phyloP scores from a whole-genome alignment of 2,329 filamentous ascomycete species.

The Ascomycota sp. region DNA sequence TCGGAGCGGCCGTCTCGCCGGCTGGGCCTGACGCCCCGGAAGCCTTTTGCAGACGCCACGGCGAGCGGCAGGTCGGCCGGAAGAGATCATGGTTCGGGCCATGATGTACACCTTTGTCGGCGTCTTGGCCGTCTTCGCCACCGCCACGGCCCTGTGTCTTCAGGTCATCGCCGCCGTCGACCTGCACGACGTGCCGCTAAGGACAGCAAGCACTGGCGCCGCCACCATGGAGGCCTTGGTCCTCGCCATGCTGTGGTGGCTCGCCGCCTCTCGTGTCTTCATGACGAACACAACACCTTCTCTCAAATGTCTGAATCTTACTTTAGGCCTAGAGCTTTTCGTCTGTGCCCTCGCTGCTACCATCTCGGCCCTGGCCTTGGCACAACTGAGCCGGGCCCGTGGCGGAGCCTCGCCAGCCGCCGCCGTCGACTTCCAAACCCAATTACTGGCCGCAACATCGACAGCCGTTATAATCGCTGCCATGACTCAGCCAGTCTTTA shows the following conservation, averaged over 20 bases:
- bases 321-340: constrained; percentile 13
- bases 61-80: not conserved
- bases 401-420: constrained; percentile 2
- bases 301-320: constrained; percentile 6
- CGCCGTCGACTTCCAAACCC: constrained; percentile 5
- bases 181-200: constrained; percentile 1
- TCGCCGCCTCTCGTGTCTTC: constrained; percentile 14
- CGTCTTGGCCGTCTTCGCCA: constrained; percentile 5
- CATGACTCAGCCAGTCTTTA: constrained; percentile 25
- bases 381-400: constrained; percentile 12
- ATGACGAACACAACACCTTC: constrained; percentile 7
- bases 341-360: constrained; percentile 23
- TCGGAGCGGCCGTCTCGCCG: too few species aligned
- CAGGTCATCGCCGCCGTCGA: constrained; percentile 4
- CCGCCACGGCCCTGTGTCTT: constrained; percentile 4
- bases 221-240: constrained; percentile 9
- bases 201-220: constrained; percentile 7
- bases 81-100: constrained; percentile 3
- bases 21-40: too few species aligned
- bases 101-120: constrained; percentile 2
- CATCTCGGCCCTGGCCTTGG: constrained; percentile 22
- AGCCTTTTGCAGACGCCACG: too few species aligned
- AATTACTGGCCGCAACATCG: constrained; percentile 22
- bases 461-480: constrained; percentile 24
- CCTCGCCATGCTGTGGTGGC: constrained; percentile 8